Conservation (phyloP, 176 grass and related monocot genomes). For the Bolboschoenus planiculmis region DNA sequence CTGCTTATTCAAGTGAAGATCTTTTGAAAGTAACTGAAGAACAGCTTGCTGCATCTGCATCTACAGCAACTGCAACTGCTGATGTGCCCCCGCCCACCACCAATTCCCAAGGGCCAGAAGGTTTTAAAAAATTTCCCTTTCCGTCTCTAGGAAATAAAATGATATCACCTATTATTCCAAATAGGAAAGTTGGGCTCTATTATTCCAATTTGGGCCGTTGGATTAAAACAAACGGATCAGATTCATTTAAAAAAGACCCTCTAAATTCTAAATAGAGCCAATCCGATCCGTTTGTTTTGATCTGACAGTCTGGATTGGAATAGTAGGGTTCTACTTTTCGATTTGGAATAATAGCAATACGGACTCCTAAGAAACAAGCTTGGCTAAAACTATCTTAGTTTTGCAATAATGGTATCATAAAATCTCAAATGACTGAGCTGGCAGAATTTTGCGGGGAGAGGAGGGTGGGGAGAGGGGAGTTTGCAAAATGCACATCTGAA, state of each 20-base stretch:
- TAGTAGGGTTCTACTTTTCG: too few species aligned
- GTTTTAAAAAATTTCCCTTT: slow-evolving; percentile 22
- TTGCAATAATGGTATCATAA: not conserved
- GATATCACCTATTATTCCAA: too few species aligned
- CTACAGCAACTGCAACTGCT: slow-evolving; percentile 28
- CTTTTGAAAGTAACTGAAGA: slow-evolving; percentile 83
- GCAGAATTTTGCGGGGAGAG: not conserved
- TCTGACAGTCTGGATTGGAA: too few species aligned
- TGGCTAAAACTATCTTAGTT: slow-evolving; percentile 2
- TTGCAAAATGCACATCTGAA: not conserved
- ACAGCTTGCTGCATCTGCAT: slow-evolving; percentile 49
- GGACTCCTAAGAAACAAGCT: slow-evolving; percentile 12
- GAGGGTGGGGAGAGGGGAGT: not conserved
- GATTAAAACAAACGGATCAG: too few species aligned
- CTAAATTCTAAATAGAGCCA: too few species aligned
- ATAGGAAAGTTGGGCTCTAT: too few species aligned
- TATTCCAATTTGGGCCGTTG: too few species aligned
- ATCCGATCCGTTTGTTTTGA: too few species aligned
- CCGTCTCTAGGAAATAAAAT: too few species aligned
- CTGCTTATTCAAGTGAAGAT: slow-evolving; percentile 64
- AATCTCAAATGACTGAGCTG: not conserved
- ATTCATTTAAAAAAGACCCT: too few species aligned
- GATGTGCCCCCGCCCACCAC: not conserved
- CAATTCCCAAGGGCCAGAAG: slow-evolving; percentile 30
- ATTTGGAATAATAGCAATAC: too few species aligned